Conservation (phyloP, 2,329 filamentous ascomycete species). For the Cladobotryum mycophilum region DNA sequence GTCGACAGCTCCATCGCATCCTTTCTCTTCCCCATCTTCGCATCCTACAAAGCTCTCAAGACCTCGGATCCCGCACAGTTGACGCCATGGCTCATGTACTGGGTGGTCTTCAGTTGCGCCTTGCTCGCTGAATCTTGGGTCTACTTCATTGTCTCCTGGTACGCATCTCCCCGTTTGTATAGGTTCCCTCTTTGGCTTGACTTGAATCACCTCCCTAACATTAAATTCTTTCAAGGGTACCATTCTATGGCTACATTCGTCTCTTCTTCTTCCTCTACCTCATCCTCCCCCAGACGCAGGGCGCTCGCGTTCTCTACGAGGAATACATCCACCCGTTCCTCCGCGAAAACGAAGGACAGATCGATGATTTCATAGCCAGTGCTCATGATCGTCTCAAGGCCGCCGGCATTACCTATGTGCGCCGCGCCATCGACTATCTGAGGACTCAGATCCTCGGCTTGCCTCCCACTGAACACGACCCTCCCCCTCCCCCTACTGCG, state of each 20-base stretch:
- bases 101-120: constrained; percentile 81
- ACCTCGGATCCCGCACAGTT: constrained; percentile 83
- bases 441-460: constrained; percentile 75
- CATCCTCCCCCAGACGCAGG: constrained; percentile 95
- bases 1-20: constrained; percentile 68
- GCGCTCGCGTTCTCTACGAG: constrained; percentile 79
- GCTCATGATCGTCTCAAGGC: constrained; percentile 72
- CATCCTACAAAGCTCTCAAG: constrained; percentile 96
- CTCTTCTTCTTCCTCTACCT: constrained; percentile 86
- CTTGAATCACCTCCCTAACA: not conserved
- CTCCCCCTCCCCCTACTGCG: constrained; percentile 35
- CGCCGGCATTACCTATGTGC: constrained; percentile 70
- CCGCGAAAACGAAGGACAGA: constrained; percentile 74
- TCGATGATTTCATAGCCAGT: constrained; percentile 82
- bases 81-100: constrained; percentile 99
- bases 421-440: constrained; percentile 62
- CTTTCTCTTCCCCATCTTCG: constrained; percentile 91
- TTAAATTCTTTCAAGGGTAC: constrained; percentile 53
- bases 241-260: constrained; percentile 90
- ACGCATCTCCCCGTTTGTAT: constrained; percentile 18
- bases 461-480: constrained; percentile 44
- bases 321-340: constrained; percentile 84
- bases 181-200: not conserved
- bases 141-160: constrained; percentile 80
- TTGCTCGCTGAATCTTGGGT: constrained; percentile 82